These are phyloP conservation scores for Lactarius pseudohatsudake DNA, from an alignment of 768 basidiomycete genomes.

Conservation along the genomic window DNA sequence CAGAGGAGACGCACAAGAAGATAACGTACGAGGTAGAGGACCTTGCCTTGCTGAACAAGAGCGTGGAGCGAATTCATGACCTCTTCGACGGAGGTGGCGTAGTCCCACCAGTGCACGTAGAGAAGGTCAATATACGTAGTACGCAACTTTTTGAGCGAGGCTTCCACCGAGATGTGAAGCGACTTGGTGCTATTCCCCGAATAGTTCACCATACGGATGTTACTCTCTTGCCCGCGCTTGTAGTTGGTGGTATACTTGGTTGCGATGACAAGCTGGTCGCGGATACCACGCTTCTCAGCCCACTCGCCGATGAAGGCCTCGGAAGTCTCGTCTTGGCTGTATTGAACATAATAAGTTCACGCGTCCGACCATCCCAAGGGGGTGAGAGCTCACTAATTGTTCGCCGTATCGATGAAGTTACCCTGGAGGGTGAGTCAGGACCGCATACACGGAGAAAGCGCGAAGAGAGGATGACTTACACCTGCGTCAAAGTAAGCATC, in stretches of 20 bases:
- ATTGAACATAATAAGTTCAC: neutral
- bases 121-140: constrained; percentile 49
- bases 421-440: constrained; percentile 47
- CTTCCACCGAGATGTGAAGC: constrained; percentile 41
- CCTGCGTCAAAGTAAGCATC: constrained; percentile 47
- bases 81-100: constrained; percentile 51
- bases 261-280: constrained; percentile 51
- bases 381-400: constrained; percentile 40
- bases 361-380: neutral
- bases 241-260: constrained; percentile 36
- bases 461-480: constrained; percentile 40
- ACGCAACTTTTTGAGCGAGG: constrained; percentile 47
- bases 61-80: constrained; percentile 54
- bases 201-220: constrained; percentile 35
- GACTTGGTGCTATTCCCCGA: constrained; percentile 47
- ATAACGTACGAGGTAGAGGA: constrained; percentile 36
- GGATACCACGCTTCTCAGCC: constrained; percentile 43
- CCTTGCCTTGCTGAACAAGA: constrained; percentile 51
- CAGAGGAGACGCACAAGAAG: neutral
- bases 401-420: constrained; percentile 52
- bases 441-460: constrained; percentile 25
- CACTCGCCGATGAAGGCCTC: constrained; percentile 56
- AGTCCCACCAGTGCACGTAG: constrained; percentile 54
- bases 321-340: constrained; percentile 54
- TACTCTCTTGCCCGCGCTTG: constrained; percentile 29